phyloP scores from a whole-genome alignment of 495 filamentous ascomycete species.

The Xylaria intraflava region DNA sequence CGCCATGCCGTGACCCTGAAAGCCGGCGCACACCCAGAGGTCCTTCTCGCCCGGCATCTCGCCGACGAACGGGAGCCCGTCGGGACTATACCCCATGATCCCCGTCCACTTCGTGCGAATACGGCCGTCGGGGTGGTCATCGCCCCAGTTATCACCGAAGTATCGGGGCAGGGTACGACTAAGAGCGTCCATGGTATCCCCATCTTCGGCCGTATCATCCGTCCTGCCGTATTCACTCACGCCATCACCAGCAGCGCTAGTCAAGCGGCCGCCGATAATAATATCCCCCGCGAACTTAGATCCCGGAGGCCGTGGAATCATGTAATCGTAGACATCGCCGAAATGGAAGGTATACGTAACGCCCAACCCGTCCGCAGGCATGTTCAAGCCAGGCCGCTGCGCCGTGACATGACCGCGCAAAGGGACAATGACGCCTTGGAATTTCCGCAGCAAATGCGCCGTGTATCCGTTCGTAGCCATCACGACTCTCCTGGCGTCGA shows the following conservation, averaged over 20 bases:
- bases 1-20: constrained; percentile 57
- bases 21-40: constrained; percentile 46
- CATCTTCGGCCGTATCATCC: constrained; percentile 53
- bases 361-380: constrained; percentile 39
- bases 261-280: constrained; percentile 64
- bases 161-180: constrained; percentile 39
- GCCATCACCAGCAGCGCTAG: constrained; percentile 39
- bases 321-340: constrained; percentile 55
- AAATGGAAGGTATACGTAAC: constrained; percentile 60
- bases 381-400: constrained; percentile 45
- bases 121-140: constrained; percentile 49
- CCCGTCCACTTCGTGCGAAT: constrained; percentile 57
- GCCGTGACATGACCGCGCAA: constrained; percentile 62
- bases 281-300: constrained; percentile 49
- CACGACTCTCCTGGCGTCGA: constrained; percentile 50
- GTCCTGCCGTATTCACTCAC: constrained; percentile 46
- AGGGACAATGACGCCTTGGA: constrained; percentile 58
- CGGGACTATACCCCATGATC: constrained; percentile 53
- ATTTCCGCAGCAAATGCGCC: constrained; percentile 47
- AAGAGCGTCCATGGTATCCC: constrained; percentile 48
- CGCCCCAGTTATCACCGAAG: constrained; percentile 54
- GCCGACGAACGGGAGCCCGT: constrained; percentile 52
- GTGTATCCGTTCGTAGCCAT: constrained; percentile 72
- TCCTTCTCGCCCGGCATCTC: constrained; percentile 36
- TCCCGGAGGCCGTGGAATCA: constrained; percentile 52